Conservation (phyloP, 805 yeast genomes). For the Wickerhamiella kurtzmanii region DNA sequence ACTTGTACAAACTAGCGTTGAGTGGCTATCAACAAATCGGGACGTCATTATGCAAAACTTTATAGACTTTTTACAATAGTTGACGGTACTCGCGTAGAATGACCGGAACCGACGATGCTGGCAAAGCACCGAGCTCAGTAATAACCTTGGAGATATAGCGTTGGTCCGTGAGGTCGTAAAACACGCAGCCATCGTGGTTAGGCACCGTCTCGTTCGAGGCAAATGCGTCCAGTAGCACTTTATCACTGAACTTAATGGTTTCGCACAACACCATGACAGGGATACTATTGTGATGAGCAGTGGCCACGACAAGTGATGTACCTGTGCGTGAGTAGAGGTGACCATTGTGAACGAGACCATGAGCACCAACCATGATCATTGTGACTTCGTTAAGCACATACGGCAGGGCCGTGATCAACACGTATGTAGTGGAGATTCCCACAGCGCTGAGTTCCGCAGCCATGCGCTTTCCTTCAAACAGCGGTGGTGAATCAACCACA, state of each 20-base stretch:
- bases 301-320: conserved; percentile 84
- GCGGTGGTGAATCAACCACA: conserved; percentile 84
- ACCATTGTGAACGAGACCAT: conserved; percentile 93
- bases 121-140: conserved; percentile 90
- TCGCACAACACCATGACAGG: conserved; percentile 96
- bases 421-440: conserved; percentile 66
- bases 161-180: conserved; percentile 92
- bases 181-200: conserved; percentile 43
- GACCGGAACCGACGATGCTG: conserved; percentile 97
- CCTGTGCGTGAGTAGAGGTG: conserved; percentile 88
- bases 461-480: conserved; percentile 80
- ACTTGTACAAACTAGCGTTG: conserved; percentile 3
- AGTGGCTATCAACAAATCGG: conserved; percentile 3
- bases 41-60: neutral
- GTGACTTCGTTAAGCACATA: conserved; percentile 78
- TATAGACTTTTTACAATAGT: conserved; percentile 7
- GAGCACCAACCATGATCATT: conserved; percentile 88
- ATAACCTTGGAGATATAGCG: conserved; percentile 86
- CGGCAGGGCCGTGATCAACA: conserved; percentile 62
- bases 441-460: conserved; percentile 47
- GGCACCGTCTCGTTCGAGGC: conserved; percentile 67
- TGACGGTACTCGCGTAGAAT: conserved; percentile 69
- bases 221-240: conserved; percentile 92
- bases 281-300: conserved; percentile 72
- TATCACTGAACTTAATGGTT: conserved; percentile 82